Base-by-base conservation (phyloP, 305 asterid genomes). In the Monarda citriodora region DNA sequence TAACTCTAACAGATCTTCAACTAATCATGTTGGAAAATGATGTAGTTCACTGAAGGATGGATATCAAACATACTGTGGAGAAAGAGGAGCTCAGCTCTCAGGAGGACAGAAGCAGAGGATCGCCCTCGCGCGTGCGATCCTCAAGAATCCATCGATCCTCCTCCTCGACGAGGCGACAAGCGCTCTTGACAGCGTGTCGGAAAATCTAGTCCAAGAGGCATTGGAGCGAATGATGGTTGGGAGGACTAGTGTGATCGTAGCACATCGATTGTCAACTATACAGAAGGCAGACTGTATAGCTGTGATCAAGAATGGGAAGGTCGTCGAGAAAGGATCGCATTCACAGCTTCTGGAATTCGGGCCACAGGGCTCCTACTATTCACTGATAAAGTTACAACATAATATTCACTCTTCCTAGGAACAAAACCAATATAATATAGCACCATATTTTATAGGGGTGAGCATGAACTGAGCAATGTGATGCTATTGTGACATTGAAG, bases 131-230 rank as follows among this genome's bases (percentile, higher is more conserved):
- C 91, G 96, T 53, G 96, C 92, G 1, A 84, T 87, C 17, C 82
- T 89, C 20, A 89, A 89, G 74, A 84, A 87, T 65, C 95, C 97
- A 2, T 66, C 82, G 5, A 87, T 89, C 55, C 85, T 89, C 18
- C 88, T 89, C 25, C 45, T 89, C 69, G 97, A 89, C 22, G 97
- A 89, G 72, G 97, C 96, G 3, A 89, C 95, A 6, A 89, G 96
- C 34, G 96, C 96, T 15, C 78, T 87, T 3, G 96, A 89, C 47
- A 82, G 87, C 25, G 68, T 78, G 11, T 87, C 92, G 0, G 97
- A 85, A 55, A 87, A 69, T n/a, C 38, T 87, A 14, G 88, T 90
- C 53, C 96, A 85, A 69, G 86, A 84, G 59, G 88, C 96, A 7
- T 32, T 85, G 51, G 95, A 82, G 74, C 81, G 78, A 25, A 75